Base-by-base conservation (phyloP, 2,329 filamentous ascomycete genomes). In the Talaromyces sp. region DNA sequence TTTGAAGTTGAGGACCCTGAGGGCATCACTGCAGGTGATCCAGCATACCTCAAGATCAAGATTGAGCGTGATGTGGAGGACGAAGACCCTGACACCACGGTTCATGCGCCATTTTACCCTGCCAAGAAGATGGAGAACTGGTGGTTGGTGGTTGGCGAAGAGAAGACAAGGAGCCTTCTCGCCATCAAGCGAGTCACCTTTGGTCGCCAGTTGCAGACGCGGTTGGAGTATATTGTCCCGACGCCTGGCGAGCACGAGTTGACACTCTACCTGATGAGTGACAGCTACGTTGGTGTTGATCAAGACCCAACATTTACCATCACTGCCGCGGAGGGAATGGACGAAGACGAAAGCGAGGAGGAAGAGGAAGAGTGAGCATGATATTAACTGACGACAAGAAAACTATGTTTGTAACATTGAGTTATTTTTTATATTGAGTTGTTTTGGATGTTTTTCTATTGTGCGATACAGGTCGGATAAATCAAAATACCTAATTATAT, bases 71-170 rank as follows among this genome's bases (percentile, higher is more conserved):
- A 96, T 69, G 79, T 93, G 5, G 85, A 87, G 11, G 85, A 86
- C 43, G 86, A 89, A 58, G 88, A 90, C 65, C 84, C 89, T 17
- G 91, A 97, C 73, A 85, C 89, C 1, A 88, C 87, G 1, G 96
- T 98, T 2, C 93, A 98, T 72, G 93, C 93, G 56, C 95, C 95
- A 0, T 99, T 98, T 82, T 99, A 95, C 73, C 93, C 95, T 0
- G 81, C 76, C 55, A 89, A 89, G 75, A 99, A 99, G 83, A 89
- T 91, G 80, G 95, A 99, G 82, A 96, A 95, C 73, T 99, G 93
- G 93, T 99, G 95, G 95, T 80, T 99, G 59, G 91, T 99, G 21
- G 91, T 99, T 35, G 93, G 93, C 31, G 93, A 98, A 68, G 92
- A 97, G 78, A 89, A 86, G 73, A 91, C 89, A 46, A 93, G 91